phyloP scores from a whole-genome alignment of 176 grass and related monocot species.

The Bonia amplexicaulis region DNA sequence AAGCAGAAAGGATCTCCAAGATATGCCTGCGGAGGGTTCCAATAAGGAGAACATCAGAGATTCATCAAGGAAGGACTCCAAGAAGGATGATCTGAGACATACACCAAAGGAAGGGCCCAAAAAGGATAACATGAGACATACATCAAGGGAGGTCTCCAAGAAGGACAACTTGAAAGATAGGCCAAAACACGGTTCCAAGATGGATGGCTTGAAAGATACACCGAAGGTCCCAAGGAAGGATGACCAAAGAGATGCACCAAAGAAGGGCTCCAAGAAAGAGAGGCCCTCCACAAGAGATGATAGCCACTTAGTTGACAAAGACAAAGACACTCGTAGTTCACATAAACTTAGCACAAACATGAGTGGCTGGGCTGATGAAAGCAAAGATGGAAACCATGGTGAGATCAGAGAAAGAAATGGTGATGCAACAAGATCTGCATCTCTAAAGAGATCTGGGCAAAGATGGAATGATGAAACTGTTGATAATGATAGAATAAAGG shows the following conservation, averaged over 20 bases:
- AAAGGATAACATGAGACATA: conserved; percentile 27
- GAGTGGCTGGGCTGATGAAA: conserved; percentile 30
- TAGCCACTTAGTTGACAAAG: neutral
- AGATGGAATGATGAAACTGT: conserved; percentile 37
- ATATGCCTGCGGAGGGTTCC: conserved; percentile 16
- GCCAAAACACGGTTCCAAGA: conserved; percentile 11
- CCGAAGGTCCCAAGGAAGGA: conserved; percentile 34
- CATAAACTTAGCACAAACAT: conserved; percentile 31
- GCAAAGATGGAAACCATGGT: conserved; percentile 37
- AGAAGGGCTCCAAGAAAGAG: conserved; percentile 35
- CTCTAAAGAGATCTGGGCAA: conserved; percentile 46
- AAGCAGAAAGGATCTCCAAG: conserved; percentile 36
- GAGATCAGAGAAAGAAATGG: conserved; percentile 38
- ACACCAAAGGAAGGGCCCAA: conserved; percentile 4
- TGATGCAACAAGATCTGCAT: conserved; percentile 34
- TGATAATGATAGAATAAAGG: conserved; percentile 33
- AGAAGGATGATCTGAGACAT: conserved; percentile 29
- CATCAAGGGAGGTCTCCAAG: conserved; percentile 24
- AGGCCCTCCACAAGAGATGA: conserved; percentile 11
- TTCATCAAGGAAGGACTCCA: conserved; percentile 19
- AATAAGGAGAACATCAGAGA: conserved; percentile 36
- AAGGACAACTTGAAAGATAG: conserved; percentile 36
- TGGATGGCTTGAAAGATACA: conserved; percentile 35
- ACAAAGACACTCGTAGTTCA: conserved; percentile 28
- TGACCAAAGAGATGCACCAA: conserved; percentile 37